Base-by-base conservation (phyloP, 108 stramenopile species). In the Cyclostephanos invisitatus region DNA sequence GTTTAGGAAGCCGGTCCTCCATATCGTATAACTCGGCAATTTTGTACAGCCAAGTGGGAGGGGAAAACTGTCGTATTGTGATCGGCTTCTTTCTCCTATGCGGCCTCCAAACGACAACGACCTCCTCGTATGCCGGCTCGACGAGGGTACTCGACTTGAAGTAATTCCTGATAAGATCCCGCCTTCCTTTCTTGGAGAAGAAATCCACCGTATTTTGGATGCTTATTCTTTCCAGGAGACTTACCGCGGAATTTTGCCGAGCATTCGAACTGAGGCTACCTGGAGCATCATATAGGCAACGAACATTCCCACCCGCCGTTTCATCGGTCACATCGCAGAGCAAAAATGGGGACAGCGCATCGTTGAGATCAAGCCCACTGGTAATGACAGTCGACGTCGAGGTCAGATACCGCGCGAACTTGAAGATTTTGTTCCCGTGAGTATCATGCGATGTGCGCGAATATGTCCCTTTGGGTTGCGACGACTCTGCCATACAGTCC, bases 81-180 rank as follows among this genome's bases (percentile, higher is more conserved):
- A 47, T 61, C 7, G 36, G 51, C 38, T 71, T 84, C 53, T 40
- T 65, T 15, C 71, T 65, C 25, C 64, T 72, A 21, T 65, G 18
- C 21, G 87, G 89, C 36, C 87, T 70, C 87, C 89, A 92, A 38
- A 92, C 70, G 2, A 87, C 86, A n/a, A 92, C 75, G n/a, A 90
- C 77, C 64, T 91, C 91, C 78, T 91, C 86, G 65, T 84, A 95
- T 0, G 91, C 86, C 27, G 91, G 93, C 69, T 92, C 93, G 35
- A 88, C 83, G 8, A 95, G 80, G 53, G 87, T 81, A 2, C 85
- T 84, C 62, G 74, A 80, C 15, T 77, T 62, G 64, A 92, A 81
- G 56, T 85, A 66, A 20, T 83, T 77, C 7, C 53, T 63, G n/a
- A 94, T 27, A 3, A 91, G 55, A 5, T 72, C 69, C 56, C 82